Conservation (phyloP, 345 rosid genomes). For the Raphanus sativus region DNA sequence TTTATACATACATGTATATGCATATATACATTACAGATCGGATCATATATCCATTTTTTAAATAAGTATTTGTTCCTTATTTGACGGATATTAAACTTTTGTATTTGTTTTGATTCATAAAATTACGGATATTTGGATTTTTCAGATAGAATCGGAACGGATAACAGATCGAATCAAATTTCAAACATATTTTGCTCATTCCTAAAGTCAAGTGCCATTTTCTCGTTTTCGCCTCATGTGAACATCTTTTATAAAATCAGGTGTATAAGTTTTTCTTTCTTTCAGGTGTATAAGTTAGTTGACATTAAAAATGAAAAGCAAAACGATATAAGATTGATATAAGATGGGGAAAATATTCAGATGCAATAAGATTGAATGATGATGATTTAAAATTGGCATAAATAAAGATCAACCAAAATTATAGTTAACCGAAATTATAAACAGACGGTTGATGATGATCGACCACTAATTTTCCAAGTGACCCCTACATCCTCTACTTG, state of each 20-base stretch:
- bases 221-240: background rate
- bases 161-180: no score
- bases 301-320: background rate
- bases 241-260: background rate
- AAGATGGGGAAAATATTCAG: background rate
- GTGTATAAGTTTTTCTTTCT: background rate
- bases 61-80: no score
- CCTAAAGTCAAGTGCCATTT: no score
- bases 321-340: background rate
- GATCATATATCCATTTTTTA: no score
- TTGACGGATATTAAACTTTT: no score
- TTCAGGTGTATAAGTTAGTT: background rate
- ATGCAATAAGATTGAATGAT: background rate
- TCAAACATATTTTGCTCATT: no score
- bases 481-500: constrained; percentile 37
- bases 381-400: background rate
- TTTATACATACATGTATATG: no score
- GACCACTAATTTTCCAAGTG: constrained; percentile 35
- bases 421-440: constrained; percentile 23
- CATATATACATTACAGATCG: no score
- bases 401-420: background rate
- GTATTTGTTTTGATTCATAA: no score
- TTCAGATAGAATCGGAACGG: no score
- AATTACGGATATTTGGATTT: no score
- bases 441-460: constrained; percentile 33